phyloP scores from a whole-genome alignment of 2,329 filamentous ascomycete genomes.

The Endocalyx cinctus region DNA sequence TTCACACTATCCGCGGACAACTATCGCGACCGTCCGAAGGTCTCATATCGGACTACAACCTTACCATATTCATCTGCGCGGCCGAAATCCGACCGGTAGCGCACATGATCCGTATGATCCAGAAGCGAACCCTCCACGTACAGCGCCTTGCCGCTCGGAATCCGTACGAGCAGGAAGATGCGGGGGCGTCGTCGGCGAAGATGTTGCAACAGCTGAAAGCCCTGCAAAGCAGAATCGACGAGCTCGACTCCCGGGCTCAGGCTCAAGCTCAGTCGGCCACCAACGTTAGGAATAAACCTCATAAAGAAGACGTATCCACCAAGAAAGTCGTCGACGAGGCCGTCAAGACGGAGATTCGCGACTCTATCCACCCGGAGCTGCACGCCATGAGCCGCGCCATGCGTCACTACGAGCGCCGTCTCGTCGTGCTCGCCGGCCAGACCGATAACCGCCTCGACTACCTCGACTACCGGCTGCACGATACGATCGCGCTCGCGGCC shows the following conservation, averaged over 20 bases:
- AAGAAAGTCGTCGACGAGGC: slow-evolving; percentile 36
- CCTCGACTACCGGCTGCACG: slow-evolving; percentile 67
- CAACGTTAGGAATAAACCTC: no score
- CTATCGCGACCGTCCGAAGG: slow-evolving; percentile 81
- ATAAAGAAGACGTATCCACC: slow-evolving; percentile 26
- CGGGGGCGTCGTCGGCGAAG: slow-evolving; percentile 30
- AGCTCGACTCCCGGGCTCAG: slow-evolving; percentile 55
- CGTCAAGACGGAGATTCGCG: slow-evolving; percentile 55
- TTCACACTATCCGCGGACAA: slow-evolving; percentile 76
- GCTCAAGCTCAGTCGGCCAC: slow-evolving; percentile 4
- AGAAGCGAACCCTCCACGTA: slow-evolving; percentile 73
- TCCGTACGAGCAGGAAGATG: slow-evolving; percentile 39
- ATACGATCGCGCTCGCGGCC: slow-evolving; percentile 76
- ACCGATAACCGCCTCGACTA: slow-evolving; percentile 70
- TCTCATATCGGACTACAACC: slow-evolving; percentile 86
- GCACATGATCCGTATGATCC: slow-evolving; percentile 76
- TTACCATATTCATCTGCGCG: slow-evolving; percentile 83
- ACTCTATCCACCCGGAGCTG: slow-evolving; percentile 70
- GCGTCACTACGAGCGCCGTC: slow-evolving; percentile 85
- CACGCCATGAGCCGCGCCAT: slow-evolving; percentile 87
- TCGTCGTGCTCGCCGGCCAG: slow-evolving; percentile 68
- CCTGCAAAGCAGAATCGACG: slow-evolving; percentile 61
- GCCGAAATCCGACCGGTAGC: slow-evolving; percentile 80
- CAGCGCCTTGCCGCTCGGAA: slow-evolving; percentile 65
- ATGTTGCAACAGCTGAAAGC: slow-evolving; percentile 50